Percentiles rank a stretch among this genome's conserved stretches.
These are phyloP conservation scores for Misopates orontium DNA, from an alignment of 257 asterid species.

Conservation along the genomic window DNA sequence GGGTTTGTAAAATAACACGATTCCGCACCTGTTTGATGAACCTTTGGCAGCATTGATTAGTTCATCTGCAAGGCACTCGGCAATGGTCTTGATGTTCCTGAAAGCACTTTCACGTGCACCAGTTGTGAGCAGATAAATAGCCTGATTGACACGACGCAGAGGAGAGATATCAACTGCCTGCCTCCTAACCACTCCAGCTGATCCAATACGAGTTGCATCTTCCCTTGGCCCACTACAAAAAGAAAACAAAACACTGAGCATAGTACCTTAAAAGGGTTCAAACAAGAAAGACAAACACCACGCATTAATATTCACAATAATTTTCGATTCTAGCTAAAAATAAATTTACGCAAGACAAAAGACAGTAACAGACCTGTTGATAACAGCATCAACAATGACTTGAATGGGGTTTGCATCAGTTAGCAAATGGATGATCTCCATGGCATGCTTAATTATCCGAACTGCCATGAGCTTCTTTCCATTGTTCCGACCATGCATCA, in stretches of 20 bases:
- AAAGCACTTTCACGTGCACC: conserved; percentile 87
- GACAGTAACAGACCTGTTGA: conserved; percentile 63
- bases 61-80: conserved; percentile 86
- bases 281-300: too few species aligned
- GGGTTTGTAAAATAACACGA: too few species aligned
- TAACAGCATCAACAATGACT: conserved; percentile 77
- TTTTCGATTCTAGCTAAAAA: too few species aligned
- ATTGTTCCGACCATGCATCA: conserved; percentile 94
- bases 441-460: conserved; percentile 78
- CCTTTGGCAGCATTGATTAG: conserved; percentile 87
- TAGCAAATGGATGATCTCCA: conserved; percentile 83
- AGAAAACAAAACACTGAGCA: background rate
- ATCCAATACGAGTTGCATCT: conserved; percentile 85
- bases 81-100: conserved; percentile 69
- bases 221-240: conserved; percentile 73
- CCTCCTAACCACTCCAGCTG: conserved; percentile 89
- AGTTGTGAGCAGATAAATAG: conserved; percentile 68
- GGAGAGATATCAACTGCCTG: conserved; percentile 90
- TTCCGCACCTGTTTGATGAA: conserved; percentile 64
- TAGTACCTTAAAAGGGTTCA: too few species aligned
- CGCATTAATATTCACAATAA: too few species aligned
- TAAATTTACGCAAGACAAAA: too few species aligned
- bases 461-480: conserved; percentile 91
- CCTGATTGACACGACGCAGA: conserved; percentile 78
- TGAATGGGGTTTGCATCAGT: conserved; percentile 85